Base-by-base conservation (phyloP, 2,329 filamentous ascomycete genomes). In the Ascochyta fabae region DNA sequence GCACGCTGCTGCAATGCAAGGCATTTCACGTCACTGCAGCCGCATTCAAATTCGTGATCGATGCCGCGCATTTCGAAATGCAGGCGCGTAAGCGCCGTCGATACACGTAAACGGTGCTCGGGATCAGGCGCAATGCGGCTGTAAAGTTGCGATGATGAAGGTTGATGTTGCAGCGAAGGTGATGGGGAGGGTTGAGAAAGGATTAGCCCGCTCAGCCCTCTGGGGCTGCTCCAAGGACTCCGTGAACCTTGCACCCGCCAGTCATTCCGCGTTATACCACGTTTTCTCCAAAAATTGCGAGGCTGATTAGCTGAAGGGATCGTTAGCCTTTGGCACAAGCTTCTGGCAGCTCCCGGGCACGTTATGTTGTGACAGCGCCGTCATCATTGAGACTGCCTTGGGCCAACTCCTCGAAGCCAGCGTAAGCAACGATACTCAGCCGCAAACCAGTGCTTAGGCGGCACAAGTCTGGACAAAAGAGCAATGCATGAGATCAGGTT, bases 191-290 rank as follows among this genome's bases (percentile, higher is more conserved):
- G 53, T 52, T 48, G 57, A 51, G 40, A 58, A 27, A 46, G 44
- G 54, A 16, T 40, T 53, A 48, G 36, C 52, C 48, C 50, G 59
- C 62, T 65, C 63, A 62, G 64, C 63, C 59, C 62, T 59, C 54
- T 63, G 55, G 56, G 57, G 60, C 58, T 42, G 44, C 44, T 42
- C 31, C 19, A 36, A 53, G 31, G 35, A 58, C 19, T 39, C 41
- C 44, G 40, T 59, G 22, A 67, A 61, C 70, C 66, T 60, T 69
- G 67, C 68, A 69, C 53, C 44, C 50, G 52, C 70, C 69, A 73
- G 57, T 72, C 62, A 45, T 60, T 71, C 59, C 22, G 41, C 16
- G 23, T 26, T 29, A 47, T 22, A 35, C 41, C 52, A 45, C 51
- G 22, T 31, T 58, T 24, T 56, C 16, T 56, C 45, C 39, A 44